These are phyloP conservation scores for Lipomyces oligophaga DNA, from an alignment of 805 yeast species.

Conservation along the genomic window DNA sequence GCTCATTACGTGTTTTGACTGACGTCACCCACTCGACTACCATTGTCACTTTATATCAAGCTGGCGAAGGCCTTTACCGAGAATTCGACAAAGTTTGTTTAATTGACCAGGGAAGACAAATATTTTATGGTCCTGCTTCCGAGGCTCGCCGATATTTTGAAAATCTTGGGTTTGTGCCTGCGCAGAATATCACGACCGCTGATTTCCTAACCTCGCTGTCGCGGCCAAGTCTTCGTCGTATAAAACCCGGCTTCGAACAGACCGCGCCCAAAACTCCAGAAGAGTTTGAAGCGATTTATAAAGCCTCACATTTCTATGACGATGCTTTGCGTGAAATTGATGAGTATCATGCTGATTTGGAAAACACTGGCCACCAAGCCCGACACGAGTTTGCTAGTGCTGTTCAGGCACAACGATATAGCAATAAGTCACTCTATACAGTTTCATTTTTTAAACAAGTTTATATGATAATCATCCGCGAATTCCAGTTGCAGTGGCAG, in stretches of 20 bases:
- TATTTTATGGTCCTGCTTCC: constrained; percentile 54
- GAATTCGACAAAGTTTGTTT: constrained; percentile 60
- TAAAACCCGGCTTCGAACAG: constrained; percentile 43
- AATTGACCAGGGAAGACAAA: constrained; percentile 57
- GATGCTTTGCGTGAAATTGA: constrained; percentile 47
- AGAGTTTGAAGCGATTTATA: constrained; percentile 50
- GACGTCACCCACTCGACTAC: constrained; percentile 55
- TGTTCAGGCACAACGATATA: constrained; percentile 9
- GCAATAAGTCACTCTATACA: constrained; percentile 23
- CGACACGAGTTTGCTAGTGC: constrained; percentile 15
- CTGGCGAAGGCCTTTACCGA: constrained; percentile 60
- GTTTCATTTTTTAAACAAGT: constrained; percentile 27
- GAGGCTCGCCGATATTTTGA: constrained; percentile 48
- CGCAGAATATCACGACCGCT: constrained; percentile 57
- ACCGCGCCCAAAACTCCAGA: constrained; percentile 50
- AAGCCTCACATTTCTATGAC: constrained; percentile 43
- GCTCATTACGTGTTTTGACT: constrained; percentile 57
- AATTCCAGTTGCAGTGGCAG: constrained; percentile 27
- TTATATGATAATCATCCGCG: constrained; percentile 12
- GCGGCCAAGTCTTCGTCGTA: constrained; percentile 48
- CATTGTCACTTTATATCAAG: constrained; percentile 64
- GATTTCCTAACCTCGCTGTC: constrained; percentile 57
- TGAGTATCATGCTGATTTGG: constrained; percentile 13
- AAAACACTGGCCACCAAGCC: constrained; percentile 19
- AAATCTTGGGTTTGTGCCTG: constrained; percentile 52